Evolutionary conservation across 805 yeast species (phyloP).

Genomic region (Metschnikowia santaceciliae): DNA sequence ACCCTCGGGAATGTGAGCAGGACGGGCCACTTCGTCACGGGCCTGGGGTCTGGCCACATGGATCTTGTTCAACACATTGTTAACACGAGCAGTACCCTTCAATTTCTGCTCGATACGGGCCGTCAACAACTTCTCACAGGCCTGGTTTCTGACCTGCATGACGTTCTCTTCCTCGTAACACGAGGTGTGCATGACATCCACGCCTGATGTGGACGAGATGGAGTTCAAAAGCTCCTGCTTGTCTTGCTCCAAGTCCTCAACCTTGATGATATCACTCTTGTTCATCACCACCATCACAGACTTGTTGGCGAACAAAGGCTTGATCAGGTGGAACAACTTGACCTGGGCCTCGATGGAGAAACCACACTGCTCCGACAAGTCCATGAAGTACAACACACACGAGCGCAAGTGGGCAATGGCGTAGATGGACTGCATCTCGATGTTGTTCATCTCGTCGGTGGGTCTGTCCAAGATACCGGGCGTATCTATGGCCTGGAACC

Average conservation of each 20-base stretch:
- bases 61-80: constrained; percentile 87
- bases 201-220: constrained; percentile 65
- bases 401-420: constrained; percentile 98
- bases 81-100: constrained; percentile 86
- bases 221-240: constrained; percentile 68
- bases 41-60: constrained; percentile 89
- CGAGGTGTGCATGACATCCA: constrained; percentile 89
- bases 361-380: constrained; percentile 98
- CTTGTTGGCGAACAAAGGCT: constrained; percentile 95
- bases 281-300: constrained; percentile 93
- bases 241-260: constrained; percentile 77
- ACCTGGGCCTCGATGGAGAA: constrained; percentile 97
- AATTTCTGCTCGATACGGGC: constrained; percentile 95
- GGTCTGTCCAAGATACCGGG: constrained; percentile 99
- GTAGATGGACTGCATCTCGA: constrained; percentile 98
- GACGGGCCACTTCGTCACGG: constrained; percentile 81
- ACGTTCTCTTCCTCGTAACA: constrained; percentile 93
- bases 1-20: constrained; percentile 79
- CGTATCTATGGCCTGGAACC: constrained; percentile 98
- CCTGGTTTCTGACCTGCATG: constrained; percentile 93
- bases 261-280: constrained; percentile 85
- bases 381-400: constrained; percentile 96
- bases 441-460: constrained; percentile 98
- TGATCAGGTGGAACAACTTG: constrained; percentile 91
- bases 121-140: constrained; percentile 93